These are phyloP conservation scores for Limtongozyma cylindracea DNA, from an alignment of 805 yeast genomes.

Conservation along the genomic window DNA sequence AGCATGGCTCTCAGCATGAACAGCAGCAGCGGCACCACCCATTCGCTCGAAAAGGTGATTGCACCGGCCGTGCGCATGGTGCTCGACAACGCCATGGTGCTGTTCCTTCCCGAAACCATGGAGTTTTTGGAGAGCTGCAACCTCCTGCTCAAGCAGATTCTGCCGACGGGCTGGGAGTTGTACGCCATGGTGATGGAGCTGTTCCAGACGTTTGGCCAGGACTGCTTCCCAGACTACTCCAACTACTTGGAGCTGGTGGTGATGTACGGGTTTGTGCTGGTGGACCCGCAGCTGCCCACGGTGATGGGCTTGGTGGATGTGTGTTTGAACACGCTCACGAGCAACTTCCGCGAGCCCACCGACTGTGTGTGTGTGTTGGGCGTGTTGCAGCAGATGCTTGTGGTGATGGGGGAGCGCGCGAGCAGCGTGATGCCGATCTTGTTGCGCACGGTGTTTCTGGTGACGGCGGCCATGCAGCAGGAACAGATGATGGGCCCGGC, in stretches of 20 bases:
- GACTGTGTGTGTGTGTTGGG: conserved; percentile 9
- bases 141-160: conserved; percentile 25
- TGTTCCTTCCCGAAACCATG: conserved; percentile 12
- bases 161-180: conserved; percentile 27
- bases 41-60: conserved; percentile 3
- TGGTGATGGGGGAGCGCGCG: conserved; percentile 10
- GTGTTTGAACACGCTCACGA: conserved; percentile 10
- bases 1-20: conserved; percentile 17
- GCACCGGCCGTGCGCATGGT: conserved; percentile 3
- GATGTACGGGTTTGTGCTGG: conserved; percentile 19
- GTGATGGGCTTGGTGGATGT: conserved; percentile 13
- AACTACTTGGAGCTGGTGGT: conserved; percentile 32
- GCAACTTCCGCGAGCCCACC: too few species aligned
- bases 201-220: conserved; percentile 32
- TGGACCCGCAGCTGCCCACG: conserved; percentile 4
- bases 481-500: conserved; percentile 17
- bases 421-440: conserved; percentile 21
- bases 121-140: conserved; percentile 23
- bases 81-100: conserved; percentile 13
- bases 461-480: conserved; percentile 20
- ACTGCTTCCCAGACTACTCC: conserved; percentile 27
- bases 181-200: conserved; percentile 21
- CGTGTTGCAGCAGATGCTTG: conserved; percentile 14
- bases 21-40: conserved; percentile 12
- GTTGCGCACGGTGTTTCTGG: conserved; percentile 25